Conservation (phyloP, 441 rosid species). For the Dalechampia spathulata region DNA sequence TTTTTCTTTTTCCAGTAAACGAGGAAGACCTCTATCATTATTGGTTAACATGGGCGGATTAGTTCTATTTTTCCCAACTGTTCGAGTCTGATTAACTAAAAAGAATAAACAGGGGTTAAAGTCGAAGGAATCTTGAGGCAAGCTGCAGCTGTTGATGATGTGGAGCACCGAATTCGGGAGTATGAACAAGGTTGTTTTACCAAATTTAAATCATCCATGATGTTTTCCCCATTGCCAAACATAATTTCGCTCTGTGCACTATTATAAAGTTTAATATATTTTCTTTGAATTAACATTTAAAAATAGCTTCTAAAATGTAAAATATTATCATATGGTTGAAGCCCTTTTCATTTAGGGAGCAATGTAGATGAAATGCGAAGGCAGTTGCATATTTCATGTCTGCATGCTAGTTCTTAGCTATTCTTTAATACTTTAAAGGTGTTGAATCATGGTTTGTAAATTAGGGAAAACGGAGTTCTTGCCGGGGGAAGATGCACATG, state of each 20-base stretch:
- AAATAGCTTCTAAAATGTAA: not conserved
- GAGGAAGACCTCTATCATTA: not conserved
- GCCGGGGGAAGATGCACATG: slow-evolving; percentile 78
- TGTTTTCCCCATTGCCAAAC: not conserved
- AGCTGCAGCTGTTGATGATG: slow-evolving; percentile 99
- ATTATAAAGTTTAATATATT: not conserved
- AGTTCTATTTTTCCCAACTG: not conserved
- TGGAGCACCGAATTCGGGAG: slow-evolving; percentile 80
- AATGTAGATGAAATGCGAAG: slow-evolving; percentile 5
- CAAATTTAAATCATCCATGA: slow-evolving; percentile 5
- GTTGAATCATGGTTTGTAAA: slow-evolving; percentile 18
- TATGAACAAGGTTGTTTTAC: slow-evolving; percentile 79
- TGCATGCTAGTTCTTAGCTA: not conserved
- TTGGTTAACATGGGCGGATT: not conserved
- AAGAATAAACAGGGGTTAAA: slow-evolving; percentile 53
- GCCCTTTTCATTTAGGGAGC: slow-evolving; percentile 5
- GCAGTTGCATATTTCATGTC: slow-evolving; percentile 7
- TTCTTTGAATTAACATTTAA: not conserved
- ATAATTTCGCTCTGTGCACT: too few relatives aligned
- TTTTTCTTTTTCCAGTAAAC: slow-evolving; percentile 1
- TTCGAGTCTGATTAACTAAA: slow-evolving; percentile 22
- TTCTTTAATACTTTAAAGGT: slow-evolving; percentile 6
- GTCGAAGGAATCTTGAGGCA: slow-evolving; percentile 97
- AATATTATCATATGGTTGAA: slow-evolving; percentile 3
- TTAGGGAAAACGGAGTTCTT: slow-evolving; percentile 78